phyloP scores from a whole-genome alignment of 75 land plant genomes.

The Cryptomeria japonica region DNA sequence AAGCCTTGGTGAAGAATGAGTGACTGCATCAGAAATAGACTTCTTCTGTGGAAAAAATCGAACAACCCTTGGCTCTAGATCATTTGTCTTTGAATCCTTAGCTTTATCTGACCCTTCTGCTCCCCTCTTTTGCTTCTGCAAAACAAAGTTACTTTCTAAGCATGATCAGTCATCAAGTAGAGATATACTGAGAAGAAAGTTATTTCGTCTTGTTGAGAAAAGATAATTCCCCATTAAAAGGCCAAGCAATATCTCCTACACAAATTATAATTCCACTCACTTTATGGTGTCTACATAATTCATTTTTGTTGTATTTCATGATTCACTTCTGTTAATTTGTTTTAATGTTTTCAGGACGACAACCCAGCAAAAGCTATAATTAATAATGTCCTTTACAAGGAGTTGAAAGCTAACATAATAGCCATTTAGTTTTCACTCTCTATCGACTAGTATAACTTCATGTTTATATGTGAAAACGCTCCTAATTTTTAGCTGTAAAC shows the following conservation, averaged over 20 bases:
- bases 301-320: neutral
- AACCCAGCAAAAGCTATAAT: neutral
- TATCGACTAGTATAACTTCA: neutral
- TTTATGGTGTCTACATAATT: neutral
- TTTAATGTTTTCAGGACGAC: neutral
- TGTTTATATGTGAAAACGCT: neutral
- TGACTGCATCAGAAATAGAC: slow-evolving; percentile 37
- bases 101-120: slow-evolving; percentile 17
- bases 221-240: neutral
- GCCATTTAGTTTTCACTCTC: neutral
- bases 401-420: neutral
- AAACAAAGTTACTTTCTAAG: slow-evolving; percentile 1
- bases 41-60: slow-evolving; percentile 54
- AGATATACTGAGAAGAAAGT: neutral
- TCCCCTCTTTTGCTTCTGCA: slow-evolving; percentile 46
- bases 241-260: neutral
- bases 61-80: slow-evolving; percentile 23
- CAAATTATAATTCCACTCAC: neutral
- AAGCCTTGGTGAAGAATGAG: slow-evolving; percentile 28
- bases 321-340: neutral
- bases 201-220: neutral
- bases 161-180: neutral
- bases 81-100: slow-evolving; percentile 11
- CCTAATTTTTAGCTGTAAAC: neutral
- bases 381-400: neutral